Conservation (phyloP, 2,329 filamentous ascomycete genomes). For the Stylonectria norvegica region DNA sequence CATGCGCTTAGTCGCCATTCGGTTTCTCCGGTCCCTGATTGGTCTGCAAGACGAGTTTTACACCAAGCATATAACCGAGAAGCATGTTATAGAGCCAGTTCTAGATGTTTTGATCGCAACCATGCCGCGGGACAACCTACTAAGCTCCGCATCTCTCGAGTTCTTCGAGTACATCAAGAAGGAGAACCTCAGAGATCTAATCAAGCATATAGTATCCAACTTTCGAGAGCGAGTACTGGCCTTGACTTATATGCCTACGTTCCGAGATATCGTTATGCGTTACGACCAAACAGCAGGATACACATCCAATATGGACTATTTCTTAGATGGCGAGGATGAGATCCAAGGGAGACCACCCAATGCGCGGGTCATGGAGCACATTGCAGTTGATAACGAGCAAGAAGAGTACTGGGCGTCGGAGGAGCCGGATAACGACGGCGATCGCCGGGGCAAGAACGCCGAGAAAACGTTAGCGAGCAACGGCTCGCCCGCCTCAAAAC, state of each 20-base stretch:
- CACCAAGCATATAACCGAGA: conserved; percentile 76
- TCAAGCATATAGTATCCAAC: conserved; percentile 79
- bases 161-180: conserved; percentile 88
- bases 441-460: conserved; percentile 35
- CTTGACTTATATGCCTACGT: conserved; percentile 82
- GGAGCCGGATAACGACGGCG: conserved; percentile 77
- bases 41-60: conserved; percentile 89
- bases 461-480: conserved; percentile 48
- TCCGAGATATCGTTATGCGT: conserved; percentile 68
- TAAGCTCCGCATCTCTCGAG: conserved; percentile 91
- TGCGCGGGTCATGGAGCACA: conserved; percentile 68
- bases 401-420: conserved; percentile 93
- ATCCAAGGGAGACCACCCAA: conserved; percentile 43
- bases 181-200: conserved; percentile 75
- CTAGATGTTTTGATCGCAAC: conserved; percentile 79
- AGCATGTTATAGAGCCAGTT: conserved; percentile 78
- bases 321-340: conserved; percentile 66
- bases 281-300: conserved; percentile 78
- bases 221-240: conserved; percentile 73
- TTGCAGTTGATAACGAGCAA: conserved; percentile 70
- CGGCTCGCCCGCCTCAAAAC: conserved; percentile 61
- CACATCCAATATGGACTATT: conserved; percentile 65
- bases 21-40: conserved; percentile 87
- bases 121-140: conserved; percentile 86
- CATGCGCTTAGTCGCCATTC: conserved; percentile 68